Conservation (phyloP, 78 protist genomes). For the Isochrysis galbana region DNA sequence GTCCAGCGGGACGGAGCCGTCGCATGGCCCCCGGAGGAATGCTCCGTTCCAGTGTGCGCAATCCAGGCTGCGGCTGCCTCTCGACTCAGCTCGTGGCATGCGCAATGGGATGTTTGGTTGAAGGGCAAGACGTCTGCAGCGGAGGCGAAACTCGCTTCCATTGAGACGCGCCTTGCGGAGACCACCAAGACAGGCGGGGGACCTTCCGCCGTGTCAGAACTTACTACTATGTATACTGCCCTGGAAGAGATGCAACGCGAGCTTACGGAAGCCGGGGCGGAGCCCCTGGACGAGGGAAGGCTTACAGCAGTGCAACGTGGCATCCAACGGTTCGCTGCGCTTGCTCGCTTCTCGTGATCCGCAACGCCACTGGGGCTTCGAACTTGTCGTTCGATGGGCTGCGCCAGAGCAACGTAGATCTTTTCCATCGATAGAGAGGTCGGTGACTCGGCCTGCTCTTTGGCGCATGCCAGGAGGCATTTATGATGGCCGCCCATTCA, state of each 20-base stretch:
- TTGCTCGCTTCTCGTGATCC: neutral
- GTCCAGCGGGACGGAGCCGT: neutral
- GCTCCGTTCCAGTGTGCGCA: neutral
- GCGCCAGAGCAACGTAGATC: too few relatives aligned
- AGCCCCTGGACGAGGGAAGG: neutral
- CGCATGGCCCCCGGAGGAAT: neutral
- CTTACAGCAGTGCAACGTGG: neutral
- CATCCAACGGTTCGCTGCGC: conserved; percentile 2
- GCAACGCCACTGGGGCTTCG: too few relatives aligned
- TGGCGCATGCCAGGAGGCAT: too few relatives aligned
- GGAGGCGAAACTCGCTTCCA: neutral
- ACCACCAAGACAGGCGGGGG: neutral
- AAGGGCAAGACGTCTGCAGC: neutral
- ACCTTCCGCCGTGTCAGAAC: neutral
- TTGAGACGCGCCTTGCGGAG: neutral
- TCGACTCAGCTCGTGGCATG: neutral
- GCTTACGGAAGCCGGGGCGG: neutral
- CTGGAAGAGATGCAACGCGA: neutral
- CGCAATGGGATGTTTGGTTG: neutral
- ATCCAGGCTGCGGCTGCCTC: neutral
- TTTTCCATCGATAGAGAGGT: too few relatives aligned
- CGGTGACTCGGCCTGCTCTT: too few relatives aligned
- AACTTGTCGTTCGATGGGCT: too few relatives aligned
- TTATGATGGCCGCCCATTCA: too few relatives aligned
- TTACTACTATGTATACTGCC: neutral